Evolutionary conservation across 768 basidiomycete species (phyloP).

Genomic region (Suillus discolor): DNA sequence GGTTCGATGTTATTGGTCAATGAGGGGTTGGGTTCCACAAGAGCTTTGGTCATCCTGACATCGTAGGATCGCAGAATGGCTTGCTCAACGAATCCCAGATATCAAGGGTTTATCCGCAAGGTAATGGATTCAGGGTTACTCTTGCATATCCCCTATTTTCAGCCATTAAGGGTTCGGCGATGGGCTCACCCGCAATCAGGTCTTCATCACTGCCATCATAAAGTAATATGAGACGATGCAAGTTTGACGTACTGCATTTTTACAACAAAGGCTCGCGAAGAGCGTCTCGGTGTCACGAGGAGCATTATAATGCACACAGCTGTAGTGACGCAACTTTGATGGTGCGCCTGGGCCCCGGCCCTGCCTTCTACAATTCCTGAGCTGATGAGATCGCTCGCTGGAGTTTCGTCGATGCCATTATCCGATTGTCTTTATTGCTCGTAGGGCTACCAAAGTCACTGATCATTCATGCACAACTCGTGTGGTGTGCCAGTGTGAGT

Average conservation of each 20-base stretch:
- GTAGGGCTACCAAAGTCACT: neutral
- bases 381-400: neutral
- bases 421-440: neutral
- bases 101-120: neutral
- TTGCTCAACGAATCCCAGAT: too few relatives aligned
- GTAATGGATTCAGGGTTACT: too few relatives aligned
- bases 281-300: neutral
- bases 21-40: neutral
- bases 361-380: neutral
- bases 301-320: neutral
- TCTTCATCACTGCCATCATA: neutral
- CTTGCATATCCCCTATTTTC: neutral
- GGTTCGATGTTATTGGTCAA: neutral
- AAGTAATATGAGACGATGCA: neutral
- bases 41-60: neutral
- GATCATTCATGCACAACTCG: neutral
- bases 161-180: neutral
- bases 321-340: neutral
- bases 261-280: neutral
- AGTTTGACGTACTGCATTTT: neutral
- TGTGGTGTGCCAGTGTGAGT: neutral
- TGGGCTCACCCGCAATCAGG: neutral
- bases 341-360: too few relatives aligned
- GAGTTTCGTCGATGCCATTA: too few relatives aligned
- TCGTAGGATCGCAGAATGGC: neutral